These are phyloP conservation scores for Stagonosporopsis tanaceti DNA, from an alignment of 2,329 filamentous ascomycete species.

Conservation along the genomic window DNA sequence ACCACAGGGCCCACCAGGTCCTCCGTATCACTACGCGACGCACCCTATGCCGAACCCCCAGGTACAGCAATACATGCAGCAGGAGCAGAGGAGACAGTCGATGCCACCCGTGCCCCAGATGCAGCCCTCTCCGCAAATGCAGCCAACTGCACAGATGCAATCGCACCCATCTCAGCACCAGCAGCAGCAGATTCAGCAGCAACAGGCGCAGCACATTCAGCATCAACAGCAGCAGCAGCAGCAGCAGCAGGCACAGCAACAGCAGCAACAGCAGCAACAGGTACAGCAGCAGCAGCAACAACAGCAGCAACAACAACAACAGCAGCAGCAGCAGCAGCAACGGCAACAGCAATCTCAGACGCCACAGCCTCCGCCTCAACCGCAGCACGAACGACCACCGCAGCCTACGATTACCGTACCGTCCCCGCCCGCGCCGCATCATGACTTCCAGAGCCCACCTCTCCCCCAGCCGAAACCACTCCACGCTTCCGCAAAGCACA, in stretches of 20 bases:
- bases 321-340: slow-evolving; percentile 74
- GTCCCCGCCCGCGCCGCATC: slow-evolving; percentile 61
- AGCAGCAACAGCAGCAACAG: slow-evolving; percentile 50
- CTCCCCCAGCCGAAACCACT: slow-evolving; percentile 71
- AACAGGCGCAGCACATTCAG: slow-evolving; percentile 65
- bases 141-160: slow-evolving; percentile 42
- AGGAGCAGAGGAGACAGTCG: slow-evolving; percentile 78
- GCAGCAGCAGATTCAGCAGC: slow-evolving; percentile 55
- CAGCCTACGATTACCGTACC: slow-evolving; percentile 51
- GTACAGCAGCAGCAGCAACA: slow-evolving; percentile 37
- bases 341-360: slow-evolving; percentile 73
- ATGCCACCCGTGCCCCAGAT: slow-evolving; percentile 73
- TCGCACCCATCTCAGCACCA: slow-evolving; percentile 72
- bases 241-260: slow-evolving; percentile 71
- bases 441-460: slow-evolving; percentile 61
- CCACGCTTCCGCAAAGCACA: slow-evolving; percentile 73
- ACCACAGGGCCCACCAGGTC: slow-evolving; percentile 49
- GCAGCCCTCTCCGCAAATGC: slow-evolving; percentile 62
- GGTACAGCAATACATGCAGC: slow-evolving; percentile 73
- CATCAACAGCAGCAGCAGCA: slow-evolving; percentile 65
- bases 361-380: slow-evolving; percentile 70
- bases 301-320: slow-evolving; percentile 62
- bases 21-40: slow-evolving; percentile 54
- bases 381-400: slow-evolving; percentile 66
- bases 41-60: slow-evolving; percentile 58